Conservation (phyloP, 352 stramenopile genomes). For the Globisporangium alternatum region DNA sequence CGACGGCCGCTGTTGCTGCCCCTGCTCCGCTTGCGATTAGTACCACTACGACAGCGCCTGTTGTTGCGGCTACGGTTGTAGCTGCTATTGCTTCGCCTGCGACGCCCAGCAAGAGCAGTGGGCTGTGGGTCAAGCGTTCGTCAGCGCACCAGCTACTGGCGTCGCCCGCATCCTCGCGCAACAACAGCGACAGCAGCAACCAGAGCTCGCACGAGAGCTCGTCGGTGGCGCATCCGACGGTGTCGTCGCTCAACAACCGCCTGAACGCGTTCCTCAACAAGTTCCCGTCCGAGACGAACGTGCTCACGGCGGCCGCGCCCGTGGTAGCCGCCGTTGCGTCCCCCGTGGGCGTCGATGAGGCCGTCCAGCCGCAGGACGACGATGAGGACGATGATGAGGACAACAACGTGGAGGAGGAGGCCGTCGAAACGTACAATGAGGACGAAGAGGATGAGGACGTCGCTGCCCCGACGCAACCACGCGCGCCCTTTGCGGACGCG, state of each 20-base stretch:
- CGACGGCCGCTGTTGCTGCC: neutral
- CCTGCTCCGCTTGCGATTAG: neutral
- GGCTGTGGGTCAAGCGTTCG: conserved; percentile 11
- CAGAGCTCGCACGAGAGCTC: conserved; percentile 6
- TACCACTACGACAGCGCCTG: neutral
- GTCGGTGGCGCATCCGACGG: neutral
- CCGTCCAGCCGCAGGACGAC: neutral
- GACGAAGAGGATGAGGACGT: conserved; percentile 3
- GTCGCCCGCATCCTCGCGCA: neutral
- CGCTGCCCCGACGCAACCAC: neutral
- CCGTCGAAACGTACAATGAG: conserved; percentile 9
- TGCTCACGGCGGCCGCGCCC: conserved; percentile 5
- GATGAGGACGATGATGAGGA: conserved; percentile 8
- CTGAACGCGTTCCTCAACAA: conserved; percentile 70
- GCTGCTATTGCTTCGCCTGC: neutral
- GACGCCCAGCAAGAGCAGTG: conserved; percentile 1
- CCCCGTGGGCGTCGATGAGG: conserved; percentile 1
- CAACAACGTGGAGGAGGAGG: conserved; percentile 12
- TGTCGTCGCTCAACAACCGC: conserved; percentile 20
- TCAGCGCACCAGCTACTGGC: conserved; percentile 6
- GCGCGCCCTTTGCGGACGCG: neutral
- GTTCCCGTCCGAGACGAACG: conserved; percentile 37
- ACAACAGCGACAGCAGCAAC: conserved; percentile 9
- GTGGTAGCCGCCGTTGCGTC: conserved; percentile 17
- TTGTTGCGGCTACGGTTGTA: neutral